phyloP scores from a whole-genome alignment of 139 green algal species.

The Chlorella sp. region DNA sequence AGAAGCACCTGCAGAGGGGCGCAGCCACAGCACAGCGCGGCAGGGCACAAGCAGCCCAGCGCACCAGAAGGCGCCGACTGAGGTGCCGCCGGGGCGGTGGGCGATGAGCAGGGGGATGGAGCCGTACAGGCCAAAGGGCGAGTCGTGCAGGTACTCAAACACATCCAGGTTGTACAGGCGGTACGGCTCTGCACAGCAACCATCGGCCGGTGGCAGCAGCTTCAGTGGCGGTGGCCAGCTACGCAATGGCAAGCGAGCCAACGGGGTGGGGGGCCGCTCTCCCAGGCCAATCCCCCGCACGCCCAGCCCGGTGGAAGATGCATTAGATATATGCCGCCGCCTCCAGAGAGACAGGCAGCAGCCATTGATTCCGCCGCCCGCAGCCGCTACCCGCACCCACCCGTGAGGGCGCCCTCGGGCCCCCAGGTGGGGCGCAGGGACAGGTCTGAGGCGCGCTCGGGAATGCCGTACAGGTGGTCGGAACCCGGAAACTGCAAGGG shows the following conservation, averaged over 20 bases:
- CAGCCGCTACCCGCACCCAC: neutral
- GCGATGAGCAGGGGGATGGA: slow-evolving; percentile 92
- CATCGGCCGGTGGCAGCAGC: no score
- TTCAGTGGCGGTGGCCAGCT: no score
- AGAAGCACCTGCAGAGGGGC: no score
- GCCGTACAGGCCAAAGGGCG: slow-evolving; percentile 97
- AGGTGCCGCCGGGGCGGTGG: slow-evolving; percentile 76
- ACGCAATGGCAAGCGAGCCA: no score
- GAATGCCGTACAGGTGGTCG: slow-evolving; percentile 94
- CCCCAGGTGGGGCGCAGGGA: slow-evolving; percentile 75
- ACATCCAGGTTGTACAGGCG: slow-evolving; percentile 99
- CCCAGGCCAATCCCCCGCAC: no score
- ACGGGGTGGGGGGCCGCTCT: no score
- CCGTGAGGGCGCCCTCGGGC: neutral
- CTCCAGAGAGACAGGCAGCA: no score
- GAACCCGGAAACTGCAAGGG: slow-evolving; percentile 69
- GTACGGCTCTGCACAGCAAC: slow-evolving; percentile 95
- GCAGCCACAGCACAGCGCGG: neutral
- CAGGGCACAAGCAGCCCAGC: neutral
- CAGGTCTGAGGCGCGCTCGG: slow-evolving; percentile 87
- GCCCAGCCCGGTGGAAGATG: no score
- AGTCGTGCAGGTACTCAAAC: slow-evolving; percentile 96
- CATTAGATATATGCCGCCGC: no score
- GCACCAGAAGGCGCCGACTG: slow-evolving; percentile 90
- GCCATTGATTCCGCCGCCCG: no score